A percentile compares a stretch with the other conserved stretches of the same genome.
These are phyloP conservation scores for Paecilomyces fulvus DNA, from an alignment of 2,329 filamentous ascomycete genomes.

Conservation along the genomic window DNA sequence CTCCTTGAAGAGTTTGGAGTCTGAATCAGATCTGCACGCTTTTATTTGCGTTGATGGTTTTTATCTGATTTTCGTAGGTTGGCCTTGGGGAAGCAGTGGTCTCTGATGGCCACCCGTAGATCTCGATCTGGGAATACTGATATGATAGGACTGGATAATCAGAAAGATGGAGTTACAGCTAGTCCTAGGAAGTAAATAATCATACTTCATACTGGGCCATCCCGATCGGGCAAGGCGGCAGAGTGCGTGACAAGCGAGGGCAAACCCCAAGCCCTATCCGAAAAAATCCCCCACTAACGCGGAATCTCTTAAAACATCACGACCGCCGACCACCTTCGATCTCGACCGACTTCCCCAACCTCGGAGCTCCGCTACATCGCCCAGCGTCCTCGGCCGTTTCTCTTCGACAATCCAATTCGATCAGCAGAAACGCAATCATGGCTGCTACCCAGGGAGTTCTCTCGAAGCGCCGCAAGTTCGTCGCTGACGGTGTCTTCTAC, in stretches of 20 bases:
- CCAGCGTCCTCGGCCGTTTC: conserved; percentile 22
- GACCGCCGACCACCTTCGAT: conserved; percentile 19
- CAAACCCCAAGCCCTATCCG: conserved; percentile 30
- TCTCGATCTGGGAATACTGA: background rate
- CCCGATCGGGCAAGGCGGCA: conserved; percentile 15
- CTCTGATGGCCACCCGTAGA: no score
- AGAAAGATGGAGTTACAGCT: no score
- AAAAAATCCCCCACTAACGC: conserved; percentile 35
- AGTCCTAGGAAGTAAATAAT: background rate
- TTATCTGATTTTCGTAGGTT: background rate
- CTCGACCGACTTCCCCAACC: conserved; percentile 20
- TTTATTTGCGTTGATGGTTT: background rate
- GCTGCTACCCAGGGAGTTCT: conserved; percentile 44
- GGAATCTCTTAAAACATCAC: conserved; percentile 23
- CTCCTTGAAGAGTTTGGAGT: background rate
- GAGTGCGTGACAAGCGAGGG: conserved; percentile 25
- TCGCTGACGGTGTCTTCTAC: conserved; percentile 99
- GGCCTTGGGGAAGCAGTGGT: background rate
- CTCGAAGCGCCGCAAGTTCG: conserved; percentile 60
- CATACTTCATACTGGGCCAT: background rate
- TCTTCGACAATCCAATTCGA: conserved; percentile 23
- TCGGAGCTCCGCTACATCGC: conserved; percentile 15
- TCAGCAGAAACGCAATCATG: conserved; percentile 37
- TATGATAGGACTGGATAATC: background rate
- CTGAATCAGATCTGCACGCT: background rate